A percentile compares a stretch with the other conserved stretches of the same genome.
Evolutionary conservation across 208 protist species (phyloP).

Genomic region (Leishmania guyanensis): DNA sequence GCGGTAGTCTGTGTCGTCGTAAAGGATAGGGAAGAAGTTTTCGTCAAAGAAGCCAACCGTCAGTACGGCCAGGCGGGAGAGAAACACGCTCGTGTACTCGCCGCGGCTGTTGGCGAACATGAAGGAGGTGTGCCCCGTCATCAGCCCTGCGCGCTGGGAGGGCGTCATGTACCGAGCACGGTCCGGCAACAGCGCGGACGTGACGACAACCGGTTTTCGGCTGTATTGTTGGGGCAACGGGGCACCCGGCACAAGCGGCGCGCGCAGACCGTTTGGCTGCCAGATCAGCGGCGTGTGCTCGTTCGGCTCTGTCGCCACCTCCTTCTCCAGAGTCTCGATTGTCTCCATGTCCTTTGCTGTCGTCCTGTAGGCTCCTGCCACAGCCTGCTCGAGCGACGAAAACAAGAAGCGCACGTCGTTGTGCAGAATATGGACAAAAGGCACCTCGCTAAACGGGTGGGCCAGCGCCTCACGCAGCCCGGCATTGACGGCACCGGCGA

Average conservation of each 20-base stretch:
- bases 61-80: constrained; percentile 46
- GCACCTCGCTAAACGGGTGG: constrained; percentile 36
- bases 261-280: constrained; percentile 25
- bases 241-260: constrained; percentile 11
- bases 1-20: constrained; percentile 52
- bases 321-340: constrained; percentile 26
- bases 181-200: constrained; percentile 52
- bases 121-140: constrained; percentile 10
- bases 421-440: constrained; percentile 37
- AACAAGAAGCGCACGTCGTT: constrained; percentile 33
- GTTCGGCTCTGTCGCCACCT: constrained; percentile 41
- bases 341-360: constrained; percentile 25
- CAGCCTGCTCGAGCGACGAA: not conserved
- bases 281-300: constrained; percentile 26
- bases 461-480: constrained; percentile 41
- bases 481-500: constrained; percentile 35
- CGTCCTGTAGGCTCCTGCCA: constrained; percentile 28
- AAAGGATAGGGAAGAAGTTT: constrained; percentile 51
- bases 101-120: constrained; percentile 29
- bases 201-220: constrained; percentile 23
- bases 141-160: not conserved
- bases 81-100: constrained; percentile 26
- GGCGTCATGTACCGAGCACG: constrained; percentile 38
- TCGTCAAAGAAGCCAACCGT: constrained; percentile 62
- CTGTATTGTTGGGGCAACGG: constrained; percentile 30